Percentiles rank a stretch among this genome's conserved stretches.
Conservation (phyloP, 441 rosid species). For the Flueggea neowawraea region DNA sequence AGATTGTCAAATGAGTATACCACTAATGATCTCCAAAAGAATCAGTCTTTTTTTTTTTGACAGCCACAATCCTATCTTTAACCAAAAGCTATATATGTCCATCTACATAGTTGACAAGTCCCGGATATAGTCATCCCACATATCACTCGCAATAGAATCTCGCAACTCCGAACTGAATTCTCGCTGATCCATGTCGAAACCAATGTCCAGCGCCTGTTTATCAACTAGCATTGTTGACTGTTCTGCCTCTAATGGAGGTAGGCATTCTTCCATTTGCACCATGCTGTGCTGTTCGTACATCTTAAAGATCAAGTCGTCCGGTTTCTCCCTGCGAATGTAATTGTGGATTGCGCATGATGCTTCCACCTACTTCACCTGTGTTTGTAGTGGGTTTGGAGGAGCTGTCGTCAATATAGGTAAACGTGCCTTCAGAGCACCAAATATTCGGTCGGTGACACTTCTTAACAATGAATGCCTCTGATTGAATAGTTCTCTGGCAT, state of each 20-base stretch:
- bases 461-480: constrained; percentile 62
- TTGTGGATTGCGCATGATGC: constrained; percentile 87
- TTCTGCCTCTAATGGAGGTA: constrained; percentile 34
- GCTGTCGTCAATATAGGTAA: constrained; percentile 81
- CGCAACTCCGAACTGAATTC: constrained; percentile 51
- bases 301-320: constrained; percentile 66
- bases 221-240: constrained; percentile 32
- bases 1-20: background rate
- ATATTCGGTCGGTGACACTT: constrained; percentile 42
- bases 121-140: constrained; percentile 68
- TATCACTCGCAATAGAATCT: constrained; percentile 61
- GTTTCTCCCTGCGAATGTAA: constrained; percentile 72
- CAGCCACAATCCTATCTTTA: constrained; percentile 17
- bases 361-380: constrained; percentile 89
- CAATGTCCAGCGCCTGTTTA: constrained; percentile 31
- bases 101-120: constrained; percentile 45
- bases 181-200: constrained; percentile 37
- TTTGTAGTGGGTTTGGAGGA: constrained; percentile 89
- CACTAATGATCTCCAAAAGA: constrained; percentile 15
- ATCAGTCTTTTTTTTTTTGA: too few species aligned
- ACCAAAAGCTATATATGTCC: constrained; percentile 17
- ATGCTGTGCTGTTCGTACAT: constrained; percentile 41
- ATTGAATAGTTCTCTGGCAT: constrained; percentile 68
- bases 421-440: constrained; percentile 74
- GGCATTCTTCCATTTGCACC: constrained; percentile 32